Conservation (phyloP, 768 basidiomycete genomes). For the Tephrocybe sp. region DNA sequence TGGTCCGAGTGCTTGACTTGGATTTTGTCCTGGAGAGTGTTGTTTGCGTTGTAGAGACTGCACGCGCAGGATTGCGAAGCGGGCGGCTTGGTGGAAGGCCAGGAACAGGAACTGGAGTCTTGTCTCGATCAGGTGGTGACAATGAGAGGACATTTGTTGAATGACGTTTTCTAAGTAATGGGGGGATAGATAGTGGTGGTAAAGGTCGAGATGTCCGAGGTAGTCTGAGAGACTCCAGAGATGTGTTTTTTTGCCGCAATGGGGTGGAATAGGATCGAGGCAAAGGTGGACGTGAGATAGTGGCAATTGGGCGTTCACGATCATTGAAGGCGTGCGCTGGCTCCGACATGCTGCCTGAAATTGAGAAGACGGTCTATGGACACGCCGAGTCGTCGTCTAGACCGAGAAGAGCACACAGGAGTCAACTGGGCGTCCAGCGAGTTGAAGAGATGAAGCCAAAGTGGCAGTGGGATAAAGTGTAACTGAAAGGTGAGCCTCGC, state of each 20-base stretch:
- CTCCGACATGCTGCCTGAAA: conserved; percentile 7
- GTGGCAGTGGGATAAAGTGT: not conserved
- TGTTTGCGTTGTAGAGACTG: not conserved
- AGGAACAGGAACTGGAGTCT: conserved; percentile 19
- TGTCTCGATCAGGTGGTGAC: conserved; percentile 18
- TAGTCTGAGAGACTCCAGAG: conserved; percentile 19
- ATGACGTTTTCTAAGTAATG: conserved; percentile 31
- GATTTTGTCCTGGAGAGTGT: not conserved
- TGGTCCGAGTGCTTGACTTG: conserved; percentile 12
- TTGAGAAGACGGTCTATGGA: not conserved
- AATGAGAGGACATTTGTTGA: conserved; percentile 24
- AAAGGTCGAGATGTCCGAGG: conserved; percentile 4
- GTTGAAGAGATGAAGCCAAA: not conserved
- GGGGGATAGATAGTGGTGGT: not conserved
- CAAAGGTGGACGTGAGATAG: conserved; percentile 12
- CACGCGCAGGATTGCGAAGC: conserved; percentile 31
- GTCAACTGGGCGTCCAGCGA: too few relatives aligned
- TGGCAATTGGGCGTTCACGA: too few relatives aligned
- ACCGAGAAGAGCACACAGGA: not conserved
- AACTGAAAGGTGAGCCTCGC: too few relatives aligned
- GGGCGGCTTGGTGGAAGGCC: conserved; percentile 27
- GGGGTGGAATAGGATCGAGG: conserved; percentile 19
- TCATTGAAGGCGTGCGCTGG: too few relatives aligned
- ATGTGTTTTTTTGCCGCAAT: conserved; percentile 18
- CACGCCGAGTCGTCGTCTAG: not conserved